Percentiles rank a stretch among this genome's conserved stretches.
These are phyloP conservation scores for Ochetophila trinervis DNA, from an alignment of 306 rosid species.

Conservation along the genomic window DNA sequence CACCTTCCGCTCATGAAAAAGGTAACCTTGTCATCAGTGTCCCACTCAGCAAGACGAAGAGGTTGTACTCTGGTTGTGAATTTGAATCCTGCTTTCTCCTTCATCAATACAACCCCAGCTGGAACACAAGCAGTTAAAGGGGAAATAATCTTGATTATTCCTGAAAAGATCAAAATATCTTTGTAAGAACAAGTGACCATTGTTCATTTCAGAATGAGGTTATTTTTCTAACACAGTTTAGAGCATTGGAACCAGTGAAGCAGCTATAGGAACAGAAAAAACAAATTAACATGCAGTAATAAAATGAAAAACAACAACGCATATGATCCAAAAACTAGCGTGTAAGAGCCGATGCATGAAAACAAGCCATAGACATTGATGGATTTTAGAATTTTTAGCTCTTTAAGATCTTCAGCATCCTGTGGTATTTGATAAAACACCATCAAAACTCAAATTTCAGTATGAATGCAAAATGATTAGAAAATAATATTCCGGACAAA, in stretches of 20 bases:
- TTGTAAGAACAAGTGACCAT: slow-evolving; percentile 11
- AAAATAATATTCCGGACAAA: too few relatives aligned
- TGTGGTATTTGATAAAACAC: too few relatives aligned
- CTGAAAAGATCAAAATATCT: slow-evolving; percentile 36
- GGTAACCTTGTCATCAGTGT: slow-evolving; percentile 81
- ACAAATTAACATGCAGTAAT: background rate
- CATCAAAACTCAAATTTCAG: too few relatives aligned
- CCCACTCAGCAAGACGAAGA: slow-evolving; percentile 98
- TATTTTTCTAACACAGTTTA: too few relatives aligned
- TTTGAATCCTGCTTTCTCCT: slow-evolving; percentile 85
- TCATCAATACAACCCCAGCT: slow-evolving; percentile 92
- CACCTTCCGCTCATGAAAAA: slow-evolving; percentile 98
- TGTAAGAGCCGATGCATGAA: too few relatives aligned
- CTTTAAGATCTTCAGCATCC: too few relatives aligned
- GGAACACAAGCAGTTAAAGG: slow-evolving; percentile 93
- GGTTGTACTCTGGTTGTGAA: slow-evolving; percentile 98
- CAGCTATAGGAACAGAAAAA: background rate
- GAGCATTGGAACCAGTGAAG: background rate
- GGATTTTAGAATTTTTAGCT: too few relatives aligned
- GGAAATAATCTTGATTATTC: slow-evolving; percentile 89
- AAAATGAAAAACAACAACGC: too few relatives aligned
- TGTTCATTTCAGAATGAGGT: slow-evolving; percentile 2
- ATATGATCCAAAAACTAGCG: too few relatives aligned
- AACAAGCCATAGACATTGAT: too few relatives aligned
- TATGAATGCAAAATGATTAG: too few relatives aligned